Conservation (phyloP, 192 early-diverging fungal genomes). For the Paraglomus occultum region DNA sequence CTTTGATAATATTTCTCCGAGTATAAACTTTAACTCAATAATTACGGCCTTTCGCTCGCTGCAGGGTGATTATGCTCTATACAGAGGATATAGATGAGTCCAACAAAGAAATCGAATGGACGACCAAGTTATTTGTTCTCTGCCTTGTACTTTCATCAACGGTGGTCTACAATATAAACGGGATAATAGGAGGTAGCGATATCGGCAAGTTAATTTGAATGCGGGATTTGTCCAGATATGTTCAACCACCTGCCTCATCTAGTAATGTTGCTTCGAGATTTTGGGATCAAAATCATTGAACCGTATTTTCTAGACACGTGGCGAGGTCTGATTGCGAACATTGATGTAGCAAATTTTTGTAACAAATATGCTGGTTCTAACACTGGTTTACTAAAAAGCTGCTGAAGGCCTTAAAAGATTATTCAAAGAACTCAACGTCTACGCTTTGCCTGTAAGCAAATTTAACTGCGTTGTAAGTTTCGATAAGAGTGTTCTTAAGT, state of each 20-base stretch:
- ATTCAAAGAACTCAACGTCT: constrained; percentile 10
- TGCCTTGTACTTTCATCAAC: constrained; percentile 23
- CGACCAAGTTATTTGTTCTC: constrained; percentile 19
- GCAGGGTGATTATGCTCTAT: constrained; percentile 8
- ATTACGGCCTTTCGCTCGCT: too few relatives aligned
- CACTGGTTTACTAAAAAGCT: neutral
- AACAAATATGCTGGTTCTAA: too few relatives aligned
- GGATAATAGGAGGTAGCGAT: constrained; percentile 11
- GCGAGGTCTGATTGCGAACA: neutral
- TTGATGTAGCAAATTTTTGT: too few relatives aligned
- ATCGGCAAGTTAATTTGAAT: constrained; percentile 21
- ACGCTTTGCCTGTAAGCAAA: neutral
- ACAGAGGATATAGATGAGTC: constrained; percentile 22
- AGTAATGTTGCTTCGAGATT: constrained; percentile 24
- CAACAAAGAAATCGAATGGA: constrained; percentile 12
- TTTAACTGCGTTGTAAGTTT: neutral
- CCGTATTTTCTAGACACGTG: constrained; percentile 16
- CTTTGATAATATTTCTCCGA: too few relatives aligned
- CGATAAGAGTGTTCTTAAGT: neutral
- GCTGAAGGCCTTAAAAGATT: constrained; percentile 5
- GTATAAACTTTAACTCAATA: too few relatives aligned
- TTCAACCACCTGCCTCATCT: constrained; percentile 15
- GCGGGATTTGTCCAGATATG: constrained; percentile 19
- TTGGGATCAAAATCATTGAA: constrained; percentile 6
- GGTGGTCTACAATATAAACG: constrained; percentile 27